Conservation (phyloP, 2,329 filamentous ascomycete genomes). For the Alternaria metachromatica region DNA sequence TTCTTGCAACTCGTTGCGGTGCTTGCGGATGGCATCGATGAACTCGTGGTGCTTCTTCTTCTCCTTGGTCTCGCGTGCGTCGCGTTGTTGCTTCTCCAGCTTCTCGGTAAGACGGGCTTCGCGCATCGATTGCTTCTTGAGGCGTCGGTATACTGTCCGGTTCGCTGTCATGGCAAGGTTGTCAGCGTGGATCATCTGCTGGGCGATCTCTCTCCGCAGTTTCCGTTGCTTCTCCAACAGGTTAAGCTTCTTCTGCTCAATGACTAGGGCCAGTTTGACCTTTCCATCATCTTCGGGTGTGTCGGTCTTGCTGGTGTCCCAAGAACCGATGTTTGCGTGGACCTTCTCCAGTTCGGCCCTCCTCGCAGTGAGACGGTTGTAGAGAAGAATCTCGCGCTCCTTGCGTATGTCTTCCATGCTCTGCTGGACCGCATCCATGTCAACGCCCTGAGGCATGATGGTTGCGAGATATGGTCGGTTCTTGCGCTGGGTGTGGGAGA, state of each 20-base stretch:
- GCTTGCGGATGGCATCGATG: constrained; percentile 82
- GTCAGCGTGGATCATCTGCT: constrained; percentile 93
- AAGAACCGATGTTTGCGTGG: constrained; percentile 84
- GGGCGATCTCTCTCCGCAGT: constrained; percentile 83
- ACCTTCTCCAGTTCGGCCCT: constrained; percentile 84
- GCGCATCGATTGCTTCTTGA: constrained; percentile 96
- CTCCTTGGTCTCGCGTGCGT: constrained; percentile 92
- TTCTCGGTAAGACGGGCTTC: constrained; percentile 98
- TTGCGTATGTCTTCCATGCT: constrained; percentile 68
- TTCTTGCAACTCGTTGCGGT: constrained; percentile 78
- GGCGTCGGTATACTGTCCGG: constrained; percentile 83
- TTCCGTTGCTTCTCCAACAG: constrained; percentile 88
- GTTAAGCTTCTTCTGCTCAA: constrained; percentile 91
- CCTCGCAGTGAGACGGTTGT: constrained; percentile 86
- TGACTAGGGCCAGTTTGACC: constrained; percentile 86
- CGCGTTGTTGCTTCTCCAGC: constrained; percentile 97
- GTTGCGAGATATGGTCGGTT: constrained; percentile 83
- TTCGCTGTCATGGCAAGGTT: constrained; percentile 98
- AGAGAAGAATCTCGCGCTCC: constrained; percentile 85
- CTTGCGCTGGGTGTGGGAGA: constrained; percentile 76
- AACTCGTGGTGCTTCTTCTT: constrained; percentile 98
- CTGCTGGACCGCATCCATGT: constrained; percentile 68
- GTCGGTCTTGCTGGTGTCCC: constrained; percentile 77
- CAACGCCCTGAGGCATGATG: constrained; percentile 86
- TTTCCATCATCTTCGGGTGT: constrained; percentile 74